phyloP scores from a whole-genome alignment of 768 basidiomycete genomes.

The Russula brevipes region DNA sequence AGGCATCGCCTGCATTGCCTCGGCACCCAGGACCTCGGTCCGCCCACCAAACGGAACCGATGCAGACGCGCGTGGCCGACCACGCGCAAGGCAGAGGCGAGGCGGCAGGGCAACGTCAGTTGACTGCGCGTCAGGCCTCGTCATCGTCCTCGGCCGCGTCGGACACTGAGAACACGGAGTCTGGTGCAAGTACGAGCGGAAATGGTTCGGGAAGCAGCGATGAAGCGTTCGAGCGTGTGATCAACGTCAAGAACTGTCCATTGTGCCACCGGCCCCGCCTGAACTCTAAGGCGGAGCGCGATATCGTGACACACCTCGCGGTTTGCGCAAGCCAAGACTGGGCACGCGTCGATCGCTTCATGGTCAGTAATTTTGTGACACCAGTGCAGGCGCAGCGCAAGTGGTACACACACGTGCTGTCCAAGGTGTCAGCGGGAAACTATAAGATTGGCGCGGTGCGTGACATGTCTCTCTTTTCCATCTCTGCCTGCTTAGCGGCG shows the following conservation, averaged over 20 bases:
- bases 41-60: constrained; percentile 5
- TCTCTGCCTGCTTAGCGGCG: background rate
- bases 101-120: constrained; percentile 1
- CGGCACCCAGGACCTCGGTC: background rate
- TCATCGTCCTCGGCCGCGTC: constrained; percentile 41
- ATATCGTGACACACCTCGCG: constrained; percentile 95
- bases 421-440: constrained; percentile 79
- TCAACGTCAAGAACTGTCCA: constrained; percentile 93
- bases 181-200: constrained; percentile 10
- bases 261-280: constrained; percentile 86
- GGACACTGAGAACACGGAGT: constrained; percentile 39
- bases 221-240: constrained; percentile 69
- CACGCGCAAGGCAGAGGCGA: background rate
- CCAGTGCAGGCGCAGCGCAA: constrained; percentile 94
- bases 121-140: constrained; percentile 28
- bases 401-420: constrained; percentile 89
- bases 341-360: constrained; percentile 80
- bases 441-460: constrained; percentile 87
- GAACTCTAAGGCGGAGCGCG: constrained; percentile 82
- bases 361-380: constrained; percentile 93
- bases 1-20: constrained; percentile 19
- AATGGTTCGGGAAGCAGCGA: constrained; percentile 24
- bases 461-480: constrained; percentile 23
- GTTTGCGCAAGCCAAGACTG: constrained; percentile 94
- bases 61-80: constrained; percentile 1